Base-by-base conservation (phyloP, 441 rosid species). In the Aleurites moluccanus region DNA sequence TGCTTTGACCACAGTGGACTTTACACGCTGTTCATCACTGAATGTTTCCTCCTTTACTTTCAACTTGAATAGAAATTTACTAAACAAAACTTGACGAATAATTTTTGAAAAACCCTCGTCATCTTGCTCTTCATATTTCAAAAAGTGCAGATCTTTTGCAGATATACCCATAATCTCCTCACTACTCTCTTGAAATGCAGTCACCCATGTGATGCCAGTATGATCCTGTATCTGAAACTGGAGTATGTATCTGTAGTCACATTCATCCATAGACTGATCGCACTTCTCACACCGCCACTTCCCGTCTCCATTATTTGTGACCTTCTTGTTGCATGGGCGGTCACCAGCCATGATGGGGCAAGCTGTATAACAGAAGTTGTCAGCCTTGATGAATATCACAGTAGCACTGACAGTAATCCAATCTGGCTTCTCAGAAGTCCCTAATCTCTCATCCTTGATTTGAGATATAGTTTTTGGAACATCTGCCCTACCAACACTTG, bases 211-310 rank as follows among this genome's bases (percentile, higher is more conserved):
- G 67, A 88, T n/a, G 55, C 93, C 96, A 13, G 98, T 93, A 76
- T 93, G 92, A 80, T 95, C 99, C 82, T 91, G 94, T 82, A 95
- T 84, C 91, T 93, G 99, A 25, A 95, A 69, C 87, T 90, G 93
- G 75, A 95, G 81, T 78, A 93, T 87, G 79, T 93, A 93, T 75
- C 93, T 86, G 80, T 89, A 93, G 80, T 91, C 96, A 52, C 95
- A 90, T 80, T 90, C 96, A 81, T 85, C 96, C 49, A 89, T 78
- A 44, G 85, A 86, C 64, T 44, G 79, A 77, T 94, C 96, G 69
- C 99, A 94, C 75, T 81, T 86, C 74, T 94, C 98, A 61, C 99
- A 92, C 69, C 88, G 86, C 96, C 97, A 94, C 72, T 82, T 91
- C 76, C 96, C 97, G 78, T 94, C 97, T 60, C 98, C 99, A 35